Base-by-base conservation (phyloP, 2,329 filamentous ascomycete genomes). In the Ascochyta viciae-villosae region DNA sequence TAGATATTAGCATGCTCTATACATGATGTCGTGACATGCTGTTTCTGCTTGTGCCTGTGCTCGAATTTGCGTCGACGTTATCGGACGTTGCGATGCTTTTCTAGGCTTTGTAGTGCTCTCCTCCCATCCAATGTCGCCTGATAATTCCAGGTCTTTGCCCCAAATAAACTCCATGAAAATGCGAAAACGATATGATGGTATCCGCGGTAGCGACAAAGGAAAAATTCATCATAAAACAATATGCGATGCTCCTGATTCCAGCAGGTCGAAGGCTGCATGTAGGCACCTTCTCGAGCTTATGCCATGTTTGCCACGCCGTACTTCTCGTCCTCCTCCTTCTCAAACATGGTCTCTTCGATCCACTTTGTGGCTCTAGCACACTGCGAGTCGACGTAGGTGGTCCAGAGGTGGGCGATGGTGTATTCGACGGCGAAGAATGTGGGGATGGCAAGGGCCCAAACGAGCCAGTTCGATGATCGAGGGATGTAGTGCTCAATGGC, bases 331-430 rank as follows among this genome's bases (percentile, higher is more conserved):
- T 68, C 72, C 55, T 81, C 77, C 16, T 63, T 67, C 27, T 80
- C 77, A 57, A 83, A 83, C 64, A 82, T 79, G 55, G 67, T 70
- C 48, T 77, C 77, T 60, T 83, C 81, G 56, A 83, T 60, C 71
- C 76, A 79, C 60, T 78, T 76, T 4, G 81, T 82, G 29, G 80
- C 67, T 49, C 74, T 72, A 0, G 81, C 82, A 60, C 82, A 84
- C 55, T 78, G 77, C 3, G 77, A 75, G 61, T 84, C 81, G 19
- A 84, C 80, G 63, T 82, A 82, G 19, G 74, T 78, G 27, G 81
- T 83, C 82, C 82, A 84, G 48, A 81, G 68, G 58, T 78, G 77
- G 0, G 81, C 82, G 16, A 77, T 74, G 1, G 74, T 70, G 65
- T 84, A 84, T 2, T 82, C 77, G 23, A 83, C 59, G 1, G 58